phyloP scores from a whole-genome alignment of 2,329 filamentous ascomycete genomes.

The Aspergillus sp. region DNA sequence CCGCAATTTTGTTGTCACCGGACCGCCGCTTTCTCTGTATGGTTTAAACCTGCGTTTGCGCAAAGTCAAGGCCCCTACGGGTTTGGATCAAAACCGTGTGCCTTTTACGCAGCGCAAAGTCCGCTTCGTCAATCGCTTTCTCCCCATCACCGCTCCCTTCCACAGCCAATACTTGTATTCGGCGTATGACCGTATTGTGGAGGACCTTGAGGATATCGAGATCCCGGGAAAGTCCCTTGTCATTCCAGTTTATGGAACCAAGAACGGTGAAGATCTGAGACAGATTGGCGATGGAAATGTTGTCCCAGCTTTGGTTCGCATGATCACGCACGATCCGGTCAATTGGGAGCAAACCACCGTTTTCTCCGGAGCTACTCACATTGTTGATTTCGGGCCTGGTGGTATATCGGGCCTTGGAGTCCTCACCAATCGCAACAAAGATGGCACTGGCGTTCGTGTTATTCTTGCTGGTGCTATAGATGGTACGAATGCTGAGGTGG shows the following conservation, averaged over 20 bases:
- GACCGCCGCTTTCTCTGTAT: slow-evolving; percentile 91
- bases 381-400: slow-evolving; percentile 93
- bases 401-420: slow-evolving; percentile 95
- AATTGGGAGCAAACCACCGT: slow-evolving; percentile 94
- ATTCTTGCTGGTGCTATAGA: slow-evolving; percentile 92
- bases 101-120: slow-evolving; percentile 95
- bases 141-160: slow-evolving; percentile 96
- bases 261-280: slow-evolving; percentile 80
- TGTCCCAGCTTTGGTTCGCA: slow-evolving; percentile 77
- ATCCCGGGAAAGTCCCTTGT: slow-evolving; percentile 70
- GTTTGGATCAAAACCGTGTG: slow-evolving; percentile 88
- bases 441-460: slow-evolving; percentile 93
- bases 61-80: slow-evolving; percentile 97
- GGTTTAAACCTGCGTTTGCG: slow-evolving; percentile 91
- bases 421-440: slow-evolving; percentile 97
- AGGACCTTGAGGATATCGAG: slow-evolving; percentile 77
- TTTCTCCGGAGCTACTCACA: slow-evolving; percentile 86
- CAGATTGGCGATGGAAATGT: slow-evolving; percentile 68
- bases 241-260: slow-evolving; percentile 86
- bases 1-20: slow-evolving; percentile 93
- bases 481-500: slow-evolving; percentile 82
- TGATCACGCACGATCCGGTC: slow-evolving; percentile 91
- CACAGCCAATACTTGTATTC: slow-evolving; percentile 90
- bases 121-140: slow-evolving; percentile 92
- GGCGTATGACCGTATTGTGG: slow-evolving; percentile 75